A percentile compares a stretch with the other conserved stretches of the same genome.
These are phyloP conservation scores for Passiflora organensis DNA, from an alignment of 345 rosid species.

Conservation along the genomic window DNA sequence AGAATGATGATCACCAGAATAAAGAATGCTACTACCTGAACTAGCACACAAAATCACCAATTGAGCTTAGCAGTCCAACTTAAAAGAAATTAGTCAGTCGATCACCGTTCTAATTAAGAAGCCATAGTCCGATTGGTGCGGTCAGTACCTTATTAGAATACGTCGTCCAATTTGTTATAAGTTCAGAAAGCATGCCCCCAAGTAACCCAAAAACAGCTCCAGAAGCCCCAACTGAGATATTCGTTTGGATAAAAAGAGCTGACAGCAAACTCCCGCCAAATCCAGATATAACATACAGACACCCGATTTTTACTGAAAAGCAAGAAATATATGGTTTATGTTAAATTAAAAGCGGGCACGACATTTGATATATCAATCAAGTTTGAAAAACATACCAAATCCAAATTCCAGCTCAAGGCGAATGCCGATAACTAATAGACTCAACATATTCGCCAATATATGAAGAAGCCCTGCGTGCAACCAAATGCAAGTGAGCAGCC, in stretches of 20 bases:
- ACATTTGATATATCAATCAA: no score
- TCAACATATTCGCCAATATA: conserved; percentile 74
- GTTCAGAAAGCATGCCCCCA: conserved; percentile 94
- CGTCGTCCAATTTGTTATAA: conserved; percentile 91
- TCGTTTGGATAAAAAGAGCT: conserved; percentile 72
- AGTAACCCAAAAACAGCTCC: conserved; percentile 95
- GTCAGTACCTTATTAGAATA: conserved; percentile 66
- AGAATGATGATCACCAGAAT: conserved; percentile 71
- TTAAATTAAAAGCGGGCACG: not conserved
- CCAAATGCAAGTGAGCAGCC: conserved; percentile 78
- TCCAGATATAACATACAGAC: conserved; percentile 81
- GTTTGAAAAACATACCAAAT: conserved; percentile 48
- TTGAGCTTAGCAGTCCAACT: not conserved
- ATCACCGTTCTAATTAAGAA: not conserved
- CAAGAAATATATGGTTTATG: conserved; percentile 6
- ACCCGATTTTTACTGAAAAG: conserved; percentile 58
- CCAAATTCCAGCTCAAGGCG: conserved; percentile 92
- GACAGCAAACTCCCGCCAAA: conserved; percentile 92
- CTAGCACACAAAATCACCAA: conserved; percentile 12
- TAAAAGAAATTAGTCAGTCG: no score
- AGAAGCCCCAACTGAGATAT: conserved; percentile 92
- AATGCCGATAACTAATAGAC: conserved; percentile 73
- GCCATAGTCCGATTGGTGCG: not conserved
- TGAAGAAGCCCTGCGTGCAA: conserved; percentile 87
- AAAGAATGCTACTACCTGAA: conserved; percentile 52